A percentile compares a stretch with the other conserved stretches of the same genome.
phyloP scores from a whole-genome alignment of 768 basidiomycete genomes.

The Cystobasidium tubakii region DNA sequence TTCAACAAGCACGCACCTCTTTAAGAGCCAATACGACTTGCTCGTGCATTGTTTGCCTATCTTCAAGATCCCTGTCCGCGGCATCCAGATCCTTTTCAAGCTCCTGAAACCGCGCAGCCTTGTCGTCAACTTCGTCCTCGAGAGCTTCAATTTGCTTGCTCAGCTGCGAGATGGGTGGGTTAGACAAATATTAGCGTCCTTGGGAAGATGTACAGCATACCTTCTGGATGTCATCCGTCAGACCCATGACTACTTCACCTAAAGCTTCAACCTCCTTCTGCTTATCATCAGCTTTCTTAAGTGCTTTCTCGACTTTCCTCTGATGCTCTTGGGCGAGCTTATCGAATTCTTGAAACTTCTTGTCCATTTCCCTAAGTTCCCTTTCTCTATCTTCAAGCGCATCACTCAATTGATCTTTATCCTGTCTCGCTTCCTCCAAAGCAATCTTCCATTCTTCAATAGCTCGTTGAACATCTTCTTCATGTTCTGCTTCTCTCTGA shows the following conservation, averaged over 20 bases:
- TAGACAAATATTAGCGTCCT: too few relatives aligned
- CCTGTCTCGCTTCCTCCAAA: constrained; percentile 75
- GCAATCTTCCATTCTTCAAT: constrained; percentile 50
- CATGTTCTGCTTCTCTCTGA: constrained; percentile 48
- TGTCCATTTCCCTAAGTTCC: constrained; percentile 39
- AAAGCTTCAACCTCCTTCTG: constrained; percentile 74
- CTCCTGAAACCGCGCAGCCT: constrained; percentile 48
- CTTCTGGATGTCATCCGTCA: constrained; percentile 45
- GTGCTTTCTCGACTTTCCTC: constrained; percentile 50
- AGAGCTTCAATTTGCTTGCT: constrained; percentile 70
- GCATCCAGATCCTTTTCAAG: constrained; percentile 56
- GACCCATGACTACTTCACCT: constrained; percentile 42
- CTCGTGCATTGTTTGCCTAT: constrained; percentile 59
- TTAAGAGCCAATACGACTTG: constrained; percentile 73
- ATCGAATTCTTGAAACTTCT: constrained; percentile 40
- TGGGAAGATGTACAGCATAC: constrained; percentile 8
- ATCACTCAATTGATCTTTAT: constrained; percentile 70
- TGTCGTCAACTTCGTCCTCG: constrained; percentile 74
- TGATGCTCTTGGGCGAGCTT: constrained; percentile 21
- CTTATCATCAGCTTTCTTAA: constrained; percentile 52
- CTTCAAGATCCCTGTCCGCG: constrained; percentile 54
- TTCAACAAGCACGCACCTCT: constrained; percentile 56
- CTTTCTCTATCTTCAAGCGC: constrained; percentile 40
- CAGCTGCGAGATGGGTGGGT: constrained; percentile 44
- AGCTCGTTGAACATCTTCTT: constrained; percentile 42